Conservation (phyloP, 2,329 filamentous ascomycete species). For the Botrytis fabae region DNA sequence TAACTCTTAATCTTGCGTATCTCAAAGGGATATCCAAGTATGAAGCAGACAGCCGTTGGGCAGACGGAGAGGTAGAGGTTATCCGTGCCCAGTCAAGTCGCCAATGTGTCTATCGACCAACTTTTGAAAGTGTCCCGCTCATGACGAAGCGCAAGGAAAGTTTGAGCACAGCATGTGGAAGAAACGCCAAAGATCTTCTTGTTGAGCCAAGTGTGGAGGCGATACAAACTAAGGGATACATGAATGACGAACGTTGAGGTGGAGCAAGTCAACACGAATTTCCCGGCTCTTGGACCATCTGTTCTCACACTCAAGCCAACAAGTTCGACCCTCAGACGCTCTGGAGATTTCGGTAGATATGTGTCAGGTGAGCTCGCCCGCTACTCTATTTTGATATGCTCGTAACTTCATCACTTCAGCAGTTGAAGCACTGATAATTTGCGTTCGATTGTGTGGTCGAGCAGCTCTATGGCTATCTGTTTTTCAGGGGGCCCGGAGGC, state of each 20-base stretch:
- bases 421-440: neutral
- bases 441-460: too few relatives aligned
- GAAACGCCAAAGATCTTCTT: neutral
- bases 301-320: neutral
- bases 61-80: neutral
- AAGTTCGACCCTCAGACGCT: neutral
- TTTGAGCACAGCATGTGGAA: too few relatives aligned
- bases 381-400: neutral
- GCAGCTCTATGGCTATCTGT: neutral
- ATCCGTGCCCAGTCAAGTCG: neutral
- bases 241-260: neutral
- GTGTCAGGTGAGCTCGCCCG: neutral
- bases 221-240: neutral
- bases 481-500: too few relatives aligned
- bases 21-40: neutral
- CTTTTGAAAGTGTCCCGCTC: neutral
- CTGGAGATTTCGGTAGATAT: neutral
- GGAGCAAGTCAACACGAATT: neutral
- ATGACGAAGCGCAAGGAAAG: neutral
- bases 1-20: neutral
- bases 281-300: conserved; percentile 1
- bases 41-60: neutral
- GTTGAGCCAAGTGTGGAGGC: neutral
- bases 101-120: neutral
- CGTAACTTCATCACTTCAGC: neutral